Evolutionary conservation across 1,284 basidiomycete species (phyloP).

Genomic region (Papiliotrema fonsecae): DNA sequence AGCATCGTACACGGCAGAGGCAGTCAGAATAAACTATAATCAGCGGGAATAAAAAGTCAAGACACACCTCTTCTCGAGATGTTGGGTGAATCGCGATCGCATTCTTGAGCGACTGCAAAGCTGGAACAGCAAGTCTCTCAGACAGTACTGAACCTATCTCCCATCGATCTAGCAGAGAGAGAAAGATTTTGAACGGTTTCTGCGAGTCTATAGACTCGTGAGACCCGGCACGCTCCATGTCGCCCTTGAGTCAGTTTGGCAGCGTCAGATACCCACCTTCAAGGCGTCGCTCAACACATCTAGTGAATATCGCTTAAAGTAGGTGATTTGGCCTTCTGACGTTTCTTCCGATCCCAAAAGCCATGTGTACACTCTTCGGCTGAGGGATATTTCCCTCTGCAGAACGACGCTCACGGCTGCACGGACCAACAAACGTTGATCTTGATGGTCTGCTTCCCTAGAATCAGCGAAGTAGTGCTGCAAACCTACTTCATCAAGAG

Average conservation of each 20-base stretch:
- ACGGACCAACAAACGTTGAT: conserved; percentile 62
- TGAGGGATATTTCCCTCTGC: conserved; percentile 85
- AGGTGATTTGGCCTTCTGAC: conserved; percentile 64
- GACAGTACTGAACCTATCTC: conserved; percentile 84
- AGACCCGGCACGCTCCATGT: conserved; percentile 10
- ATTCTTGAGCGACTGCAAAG: conserved; percentile 37
- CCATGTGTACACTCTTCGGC: conserved; percentile 90
- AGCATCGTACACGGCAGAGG: conserved; percentile 84
- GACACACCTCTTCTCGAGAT: conserved; percentile 11
- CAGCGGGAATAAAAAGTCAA: conserved; percentile 6
- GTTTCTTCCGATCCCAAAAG: conserved; percentile 76
- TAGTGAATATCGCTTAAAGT: conserved; percentile 65
- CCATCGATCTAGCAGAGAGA: conserved; percentile 94
- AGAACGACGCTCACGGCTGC: conserved; percentile 78
- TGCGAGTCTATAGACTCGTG: conserved; percentile 53
- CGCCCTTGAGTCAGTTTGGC: conserved; percentile 4
- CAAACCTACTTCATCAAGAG: conserved; percentile 56
- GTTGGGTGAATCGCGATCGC: background rate
- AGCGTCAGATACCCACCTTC: conserved; percentile 3
- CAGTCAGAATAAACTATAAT: conserved; percentile 70
- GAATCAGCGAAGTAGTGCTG: conserved; percentile 32
- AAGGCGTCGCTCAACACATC: conserved; percentile 48
- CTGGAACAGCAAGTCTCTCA: conserved; percentile 69
- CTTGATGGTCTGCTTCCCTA: conserved; percentile 57
- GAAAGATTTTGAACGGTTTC: conserved; percentile 88